Conservation (phyloP, 148 eudicot species). For the Vaccinium vitisidaea region DNA sequence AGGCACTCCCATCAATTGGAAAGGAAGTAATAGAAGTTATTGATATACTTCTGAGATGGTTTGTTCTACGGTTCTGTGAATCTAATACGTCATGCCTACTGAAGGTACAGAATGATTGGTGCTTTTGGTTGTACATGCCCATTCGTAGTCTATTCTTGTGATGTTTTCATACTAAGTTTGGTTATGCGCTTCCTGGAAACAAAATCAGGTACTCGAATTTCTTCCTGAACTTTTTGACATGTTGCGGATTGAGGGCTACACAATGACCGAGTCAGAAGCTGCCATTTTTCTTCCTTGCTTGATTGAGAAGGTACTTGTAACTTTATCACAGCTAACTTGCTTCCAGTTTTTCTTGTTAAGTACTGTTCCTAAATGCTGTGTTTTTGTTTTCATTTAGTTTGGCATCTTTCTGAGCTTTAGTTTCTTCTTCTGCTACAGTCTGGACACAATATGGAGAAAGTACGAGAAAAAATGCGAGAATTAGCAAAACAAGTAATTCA, state of each 20-base stretch:
- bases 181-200: not conserved
- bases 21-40: slow-evolving; percentile 82
- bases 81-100: slow-evolving; percentile 90
- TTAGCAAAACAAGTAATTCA: slow-evolving; percentile 66
- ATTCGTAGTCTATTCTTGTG: not conserved
- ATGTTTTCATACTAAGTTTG: not conserved
- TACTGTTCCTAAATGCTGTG: not conserved
- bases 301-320: slow-evolving; percentile 69
- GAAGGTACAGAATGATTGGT: slow-evolving; percentile 46
- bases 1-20: slow-evolving; percentile 81
- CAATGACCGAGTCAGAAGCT: slow-evolving; percentile 89
- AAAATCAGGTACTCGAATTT: slow-evolving; percentile 80
- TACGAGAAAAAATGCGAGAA: slow-evolving; percentile 87
- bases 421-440: slow-evolving; percentile 46
- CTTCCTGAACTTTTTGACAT: slow-evolving; percentile 83
- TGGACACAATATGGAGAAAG: slow-evolving; percentile 93
- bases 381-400: not conserved
- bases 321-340: not conserved
- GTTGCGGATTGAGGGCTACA: slow-evolving; percentile 79
- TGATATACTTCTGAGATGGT: slow-evolving; percentile 91
- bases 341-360: slow-evolving; percentile 3
- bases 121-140: not conserved
- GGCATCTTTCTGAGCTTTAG: not conserved
- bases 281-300: slow-evolving; percentile 88
- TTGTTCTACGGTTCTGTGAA: slow-evolving; percentile 88